Conservation (phyloP, 208 protist species). For the Leishmania martiniquensis region DNA sequence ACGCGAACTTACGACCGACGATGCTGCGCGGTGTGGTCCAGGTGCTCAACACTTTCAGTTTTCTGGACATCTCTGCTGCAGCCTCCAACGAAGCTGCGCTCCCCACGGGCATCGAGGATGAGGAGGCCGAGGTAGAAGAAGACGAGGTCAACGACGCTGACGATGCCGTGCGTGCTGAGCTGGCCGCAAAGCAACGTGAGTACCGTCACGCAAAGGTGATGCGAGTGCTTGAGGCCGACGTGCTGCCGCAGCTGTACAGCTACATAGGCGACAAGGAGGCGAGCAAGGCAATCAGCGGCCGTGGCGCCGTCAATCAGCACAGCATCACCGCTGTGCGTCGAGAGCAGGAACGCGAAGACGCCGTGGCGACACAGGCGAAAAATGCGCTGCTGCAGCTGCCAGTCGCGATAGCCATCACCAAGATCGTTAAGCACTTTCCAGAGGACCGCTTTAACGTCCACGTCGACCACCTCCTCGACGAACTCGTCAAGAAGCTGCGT, state of each 20-base stretch:
- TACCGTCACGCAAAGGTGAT: constrained; percentile 67
- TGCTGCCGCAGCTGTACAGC: constrained; percentile 87
- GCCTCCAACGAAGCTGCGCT: background rate
- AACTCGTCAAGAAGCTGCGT: constrained; percentile 80
- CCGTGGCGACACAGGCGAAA: constrained; percentile 48
- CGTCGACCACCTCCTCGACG: constrained; percentile 80
- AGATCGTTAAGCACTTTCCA: constrained; percentile 85
- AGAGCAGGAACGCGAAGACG: constrained; percentile 68
- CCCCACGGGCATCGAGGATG: background rate
- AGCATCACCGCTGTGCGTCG: constrained; percentile 63
- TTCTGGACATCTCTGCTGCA: constrained; percentile 51
- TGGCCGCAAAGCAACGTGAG: constrained; percentile 47
- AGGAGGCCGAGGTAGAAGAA: constrained; percentile 36
- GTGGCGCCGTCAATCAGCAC: constrained; percentile 56
- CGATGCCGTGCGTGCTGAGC: constrained; percentile 30
- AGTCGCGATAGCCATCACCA: constrained; percentile 86
- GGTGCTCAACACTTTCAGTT: constrained; percentile 87
- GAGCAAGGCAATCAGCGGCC: constrained; percentile 28
- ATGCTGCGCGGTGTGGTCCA: constrained; percentile 90
- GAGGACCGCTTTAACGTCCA: constrained; percentile 75
- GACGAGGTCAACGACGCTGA: constrained; percentile 68
- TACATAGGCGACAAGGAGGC: constrained; percentile 64
- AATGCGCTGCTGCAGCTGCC: constrained; percentile 85
- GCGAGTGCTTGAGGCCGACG: constrained; percentile 75
- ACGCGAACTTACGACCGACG: constrained; percentile 63